These are phyloP conservation scores for Penicillium palitans DNA, from an alignment of 2,329 filamentous ascomycete genomes.

Conservation along the genomic window DNA sequence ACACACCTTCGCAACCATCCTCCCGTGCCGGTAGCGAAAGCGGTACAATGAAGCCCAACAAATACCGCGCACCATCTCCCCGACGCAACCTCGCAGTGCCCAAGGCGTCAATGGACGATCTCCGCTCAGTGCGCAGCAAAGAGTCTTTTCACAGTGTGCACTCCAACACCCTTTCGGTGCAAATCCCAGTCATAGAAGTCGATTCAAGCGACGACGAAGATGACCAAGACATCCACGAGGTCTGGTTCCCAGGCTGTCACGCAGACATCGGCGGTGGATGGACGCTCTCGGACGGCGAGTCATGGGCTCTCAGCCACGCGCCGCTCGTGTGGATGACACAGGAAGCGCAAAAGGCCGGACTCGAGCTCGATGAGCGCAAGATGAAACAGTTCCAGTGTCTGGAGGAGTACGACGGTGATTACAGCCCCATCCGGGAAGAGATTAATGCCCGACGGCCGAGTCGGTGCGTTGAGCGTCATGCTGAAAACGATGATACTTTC, in stretches of 20 bases:
- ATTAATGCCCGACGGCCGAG: slow-evolving; percentile 18
- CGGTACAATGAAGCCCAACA: slow-evolving; percentile 14
- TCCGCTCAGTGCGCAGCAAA: slow-evolving; percentile 25
- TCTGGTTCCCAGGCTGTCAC: slow-evolving; percentile 74
- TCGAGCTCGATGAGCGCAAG: slow-evolving; percentile 69
- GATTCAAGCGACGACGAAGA: slow-evolving; percentile 34
- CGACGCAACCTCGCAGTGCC: slow-evolving; percentile 32
- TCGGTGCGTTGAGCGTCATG: slow-evolving; percentile 10
- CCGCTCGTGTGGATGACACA: slow-evolving; percentile 71
- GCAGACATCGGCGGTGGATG: slow-evolving; percentile 78
- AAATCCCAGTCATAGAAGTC: slow-evolving; percentile 25
- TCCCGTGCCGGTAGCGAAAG: slow-evolving; percentile 19
- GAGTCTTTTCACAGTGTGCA: slow-evolving; percentile 26
- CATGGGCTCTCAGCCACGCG: slow-evolving; percentile 63
- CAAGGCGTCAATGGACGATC: slow-evolving; percentile 33
- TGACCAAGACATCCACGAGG: slow-evolving; percentile 72
- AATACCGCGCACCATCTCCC: slow-evolving; percentile 33
- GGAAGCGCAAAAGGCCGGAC: slow-evolving; percentile 64
- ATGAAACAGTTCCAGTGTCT: slow-evolving; percentile 66
- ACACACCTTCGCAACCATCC: slow-evolving; percentile 6
- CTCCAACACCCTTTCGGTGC: slow-evolving; percentile 31
- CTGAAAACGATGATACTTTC: slow-evolving; percentile 18
- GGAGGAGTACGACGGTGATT: slow-evolving; percentile 44
- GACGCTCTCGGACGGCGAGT: slow-evolving; percentile 59
- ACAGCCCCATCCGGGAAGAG: slow-evolving; percentile 35